These are phyloP conservation scores for Cercospora beticola DNA, from an alignment of 2,329 filamentous ascomycete genomes.

Conservation along the genomic window DNA sequence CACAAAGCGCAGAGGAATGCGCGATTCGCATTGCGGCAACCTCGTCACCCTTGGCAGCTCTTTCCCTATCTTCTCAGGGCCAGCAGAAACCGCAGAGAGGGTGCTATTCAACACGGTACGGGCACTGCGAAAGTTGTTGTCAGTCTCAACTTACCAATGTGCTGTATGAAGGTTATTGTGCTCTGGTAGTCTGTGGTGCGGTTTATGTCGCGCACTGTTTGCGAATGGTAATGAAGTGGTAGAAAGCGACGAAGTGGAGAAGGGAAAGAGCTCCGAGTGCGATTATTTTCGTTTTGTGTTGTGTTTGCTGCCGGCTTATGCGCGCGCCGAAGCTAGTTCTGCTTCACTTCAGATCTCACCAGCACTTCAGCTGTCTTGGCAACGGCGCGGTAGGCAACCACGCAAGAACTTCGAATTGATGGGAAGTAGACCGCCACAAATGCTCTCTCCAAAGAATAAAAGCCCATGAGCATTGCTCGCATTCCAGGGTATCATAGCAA, in stretches of 20 bases:
- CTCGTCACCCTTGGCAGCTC: too few species aligned
- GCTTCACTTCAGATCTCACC: neutral
- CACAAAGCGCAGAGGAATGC: too few species aligned
- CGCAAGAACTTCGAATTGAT: neutral
- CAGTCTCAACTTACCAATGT: neutral
- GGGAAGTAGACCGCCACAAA: neutral
- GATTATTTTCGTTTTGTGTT: neutral
- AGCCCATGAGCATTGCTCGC: neutral
- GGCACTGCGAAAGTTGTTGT: neutral
- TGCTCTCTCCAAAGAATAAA: neutral
- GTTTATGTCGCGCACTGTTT: too few species aligned
- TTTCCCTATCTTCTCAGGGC: too few species aligned
- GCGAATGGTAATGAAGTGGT: neutral
- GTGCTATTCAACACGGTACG: neutral
- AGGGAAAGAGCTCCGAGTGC: neutral
- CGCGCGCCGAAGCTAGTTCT: neutral
- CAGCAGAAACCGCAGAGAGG: too few species aligned
- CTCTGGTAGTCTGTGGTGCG: too few species aligned
- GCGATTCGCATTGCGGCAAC: too few species aligned
- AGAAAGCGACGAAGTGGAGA: neutral
- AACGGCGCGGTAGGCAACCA: neutral
- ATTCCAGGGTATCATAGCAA: conserved; percentile 8
- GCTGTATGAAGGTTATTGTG: too few species aligned
- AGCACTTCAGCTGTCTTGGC: neutral
- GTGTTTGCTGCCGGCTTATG: neutral